These are phyloP conservation scores for Dioscorea zingiberensis DNA, from an alignment of 106 monocot genomes.

Conservation along the genomic window DNA sequence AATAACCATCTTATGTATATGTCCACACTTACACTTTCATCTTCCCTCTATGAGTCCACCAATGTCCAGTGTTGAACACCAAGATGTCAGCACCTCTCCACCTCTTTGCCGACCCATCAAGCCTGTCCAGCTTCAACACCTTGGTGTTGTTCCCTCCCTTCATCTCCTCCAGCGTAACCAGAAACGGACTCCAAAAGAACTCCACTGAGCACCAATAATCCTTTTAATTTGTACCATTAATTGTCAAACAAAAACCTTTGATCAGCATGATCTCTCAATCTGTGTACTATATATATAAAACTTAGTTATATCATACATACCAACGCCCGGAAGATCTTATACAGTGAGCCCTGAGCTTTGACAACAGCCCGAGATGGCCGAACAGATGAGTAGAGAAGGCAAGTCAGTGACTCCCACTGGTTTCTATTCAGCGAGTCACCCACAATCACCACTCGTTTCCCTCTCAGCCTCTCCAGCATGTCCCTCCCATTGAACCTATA, in stretches of 20 bases:
- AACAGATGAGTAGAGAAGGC: slow-evolving; percentile 33
- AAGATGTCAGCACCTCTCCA: slow-evolving; percentile 33
- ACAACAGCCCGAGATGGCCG: slow-evolving; percentile 4
- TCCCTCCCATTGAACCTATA: slow-evolving; percentile 28
- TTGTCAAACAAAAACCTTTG: no score
- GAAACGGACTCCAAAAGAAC: slow-evolving; percentile 55
- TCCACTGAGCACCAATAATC: slow-evolving; percentile 48
- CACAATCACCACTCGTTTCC: slow-evolving; percentile 44
- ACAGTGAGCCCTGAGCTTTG: background rate
- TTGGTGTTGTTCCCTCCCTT: slow-evolving; percentile 9
- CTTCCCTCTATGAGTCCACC: slow-evolving; percentile 41
- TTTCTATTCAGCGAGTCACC: slow-evolving; percentile 69
- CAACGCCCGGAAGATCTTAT: slow-evolving; percentile 26
- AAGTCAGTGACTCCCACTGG: slow-evolving; percentile 69
- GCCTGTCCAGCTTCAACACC: slow-evolving; percentile 33
- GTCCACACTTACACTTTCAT: slow-evolving; percentile 5
- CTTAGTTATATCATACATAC: slow-evolving; percentile 7
- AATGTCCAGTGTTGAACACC: slow-evolving; percentile 56
- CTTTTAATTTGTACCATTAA: no score
- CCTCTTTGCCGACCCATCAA: background rate
- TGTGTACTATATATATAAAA: no score
- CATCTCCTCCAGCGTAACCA: slow-evolving; percentile 20
- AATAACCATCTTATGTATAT: no score
- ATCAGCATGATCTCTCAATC: no score
- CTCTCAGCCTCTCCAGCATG: slow-evolving; percentile 49